Evolutionary conservation across 208 protist species (phyloP), one percentile per base, ranked within the genome.

Genomic region (Phytomonas francai): DNA sequence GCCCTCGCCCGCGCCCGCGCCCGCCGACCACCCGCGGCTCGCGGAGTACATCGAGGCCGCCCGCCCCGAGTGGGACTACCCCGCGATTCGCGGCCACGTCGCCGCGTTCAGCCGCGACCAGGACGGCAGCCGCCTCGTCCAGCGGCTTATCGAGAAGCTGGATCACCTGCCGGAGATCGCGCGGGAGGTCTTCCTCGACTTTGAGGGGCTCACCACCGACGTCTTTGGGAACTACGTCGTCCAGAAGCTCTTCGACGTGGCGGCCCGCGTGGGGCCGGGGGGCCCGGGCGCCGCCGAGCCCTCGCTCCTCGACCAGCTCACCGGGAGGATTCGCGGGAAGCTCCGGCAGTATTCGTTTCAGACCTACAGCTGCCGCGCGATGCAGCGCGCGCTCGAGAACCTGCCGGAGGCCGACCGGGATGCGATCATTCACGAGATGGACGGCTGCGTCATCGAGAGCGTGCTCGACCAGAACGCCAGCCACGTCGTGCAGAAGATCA

Each of bases 171-270:
- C 85, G 30, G 77, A 80, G 59, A 89, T 98, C 56, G 93, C 95
- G 63, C 74, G 89, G 34, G 97, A 98, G 65, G 82, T 98, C 12
- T 68, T 97, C 2, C 70, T 72, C 0, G 49, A 80, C 29, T 88
- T 90, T 11, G 76, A 92, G 33, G 76, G 84, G 9, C 80, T 99
- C 19, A 94, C 97, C 73, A 95, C 80, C 27, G 95, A 98, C 68
- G 96, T 99, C 4, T 99, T 99, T 89, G 98, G 97, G 30, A 99
- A 99, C 77, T 99, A 98, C 79, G 97, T 98, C 29, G 77, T 98
- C 31, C 96, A 99, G 81, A 99, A 99, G 80, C 87, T 99, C 51
- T 94, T 99, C 59, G 98, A 99, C 70, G 85, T 95, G 32, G 87
- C 96, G 54, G 70, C 78, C 12, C 39, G 34, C 25, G 74, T 64